phyloP scores from a whole-genome alignment of 352 stramenopile genomes.

The Globisporangium radiosum region DNA sequence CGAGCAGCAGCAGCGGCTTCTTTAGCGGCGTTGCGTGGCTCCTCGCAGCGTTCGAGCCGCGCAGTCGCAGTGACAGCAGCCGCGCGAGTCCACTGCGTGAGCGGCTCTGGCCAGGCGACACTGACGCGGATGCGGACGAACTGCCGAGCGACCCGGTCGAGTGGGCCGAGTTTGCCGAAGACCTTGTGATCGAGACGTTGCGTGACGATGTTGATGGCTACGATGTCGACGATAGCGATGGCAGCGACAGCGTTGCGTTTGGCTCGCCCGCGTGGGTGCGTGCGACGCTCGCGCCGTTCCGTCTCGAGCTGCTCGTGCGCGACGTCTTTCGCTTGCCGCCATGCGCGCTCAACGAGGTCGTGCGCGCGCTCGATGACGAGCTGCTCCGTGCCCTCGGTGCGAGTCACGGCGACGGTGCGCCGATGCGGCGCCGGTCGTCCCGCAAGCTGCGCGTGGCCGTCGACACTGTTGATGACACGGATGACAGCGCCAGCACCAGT shows the following conservation, averaged over 20 bases:
- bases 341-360: slow-evolving; percentile 33
- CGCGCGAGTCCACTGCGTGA: not conserved
- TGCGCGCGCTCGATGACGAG: slow-evolving; percentile 52
- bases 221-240: slow-evolving; percentile 4
- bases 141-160: slow-evolving; percentile 27
- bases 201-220: slow-evolving; percentile 1
- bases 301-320: slow-evolving; percentile 54
- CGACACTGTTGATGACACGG: not conserved
- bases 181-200: slow-evolving; percentile 30
- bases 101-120: not conserved
- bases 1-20: slow-evolving; percentile 28
- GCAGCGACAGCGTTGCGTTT: slow-evolving; percentile 19
- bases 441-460: slow-evolving; percentile 10
- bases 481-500: not conserved
- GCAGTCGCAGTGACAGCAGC: slow-evolving; percentile 2
- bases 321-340: slow-evolving; percentile 47
- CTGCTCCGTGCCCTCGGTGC: slow-evolving; percentile 28
- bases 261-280: slow-evolving; percentile 56
- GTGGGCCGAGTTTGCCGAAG: slow-evolving; percentile 37
- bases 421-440: not conserved
- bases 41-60: slow-evolving; percentile 58
- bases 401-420: no score
- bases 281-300: slow-evolving; percentile 56
- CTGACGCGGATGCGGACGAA: slow-evolving; percentile 7
- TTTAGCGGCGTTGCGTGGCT: slow-evolving; percentile 74